Base-by-base conservation (phyloP, 2,329 filamentous ascomycete genomes). In the Aspergillus oerlinghausenensis region DNA sequence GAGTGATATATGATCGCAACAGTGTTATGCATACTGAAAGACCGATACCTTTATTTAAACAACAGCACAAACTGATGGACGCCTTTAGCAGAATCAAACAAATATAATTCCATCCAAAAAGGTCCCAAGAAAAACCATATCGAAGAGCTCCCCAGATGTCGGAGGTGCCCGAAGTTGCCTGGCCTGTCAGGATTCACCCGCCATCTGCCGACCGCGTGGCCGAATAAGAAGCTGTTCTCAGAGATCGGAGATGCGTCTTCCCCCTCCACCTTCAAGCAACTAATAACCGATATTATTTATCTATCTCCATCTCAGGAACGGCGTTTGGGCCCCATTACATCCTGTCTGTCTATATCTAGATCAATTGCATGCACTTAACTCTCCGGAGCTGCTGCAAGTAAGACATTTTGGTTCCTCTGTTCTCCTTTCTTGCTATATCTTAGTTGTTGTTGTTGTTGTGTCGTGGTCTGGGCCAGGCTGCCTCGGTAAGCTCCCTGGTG, bases 121-220 rank as follows among this genome's bases (percentile, higher is more conserved):
- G 6, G 40, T 4, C 19, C 23, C 10, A 19, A 8, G 42, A 45
- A 14, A 21, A 3, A 10, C 19, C 5, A 7, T 21, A 14, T 47
- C 43, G 19, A 25, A 47, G 2, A 25, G 19, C n/a, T 43, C 40
- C 43, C 43, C 43, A 47, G 43, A 51, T 26, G 53, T 63, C 61
- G 61, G 61, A 61, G 60, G 49, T 59, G 55, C 55, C 61, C 61
- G 61, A 61, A 40, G 38, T 25, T 43, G 25, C 28, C 23, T 48
- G 50, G 55, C 42, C 58, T 56, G 55, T 58, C 52, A 56, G 47
- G 32, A 47, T 51, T 38, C 49, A 23, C 32, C 50, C 50, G 54
- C 56, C 56, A 60, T 54, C 50, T 60, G 60, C 58, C 58, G 58
- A 47, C 55, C 50, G 49, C 49, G 49, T 55, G 54, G 54, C 54